Evolutionary conservation across 352 stramenopile genomes (phyloP).

Genomic region (Pythium myriotylum): DNA sequence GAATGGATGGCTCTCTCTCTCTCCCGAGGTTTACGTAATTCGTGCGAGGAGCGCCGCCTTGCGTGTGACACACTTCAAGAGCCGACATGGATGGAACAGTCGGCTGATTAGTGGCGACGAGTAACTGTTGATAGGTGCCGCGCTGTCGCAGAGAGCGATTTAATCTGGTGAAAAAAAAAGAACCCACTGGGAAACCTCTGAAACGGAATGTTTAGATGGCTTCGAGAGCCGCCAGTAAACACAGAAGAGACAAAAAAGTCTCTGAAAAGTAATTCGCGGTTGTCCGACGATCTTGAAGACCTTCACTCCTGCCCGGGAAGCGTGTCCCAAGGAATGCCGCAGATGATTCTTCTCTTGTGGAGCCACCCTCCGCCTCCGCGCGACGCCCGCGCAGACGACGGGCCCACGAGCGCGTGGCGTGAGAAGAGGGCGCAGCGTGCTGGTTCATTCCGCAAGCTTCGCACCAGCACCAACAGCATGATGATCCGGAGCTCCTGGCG

Average conservation of each 20-base stretch:
- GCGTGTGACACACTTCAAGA: too few relatives aligned
- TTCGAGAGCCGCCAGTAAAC: background rate
- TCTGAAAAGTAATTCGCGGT: background rate
- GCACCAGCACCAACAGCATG: background rate
- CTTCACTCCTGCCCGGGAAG: background rate
- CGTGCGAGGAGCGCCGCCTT: too few relatives aligned
- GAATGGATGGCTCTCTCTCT: background rate
- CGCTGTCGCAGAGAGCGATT: constrained; percentile 1
- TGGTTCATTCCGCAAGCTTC: too few relatives aligned
- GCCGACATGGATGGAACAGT: background rate
- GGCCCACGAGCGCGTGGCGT: too few relatives aligned
- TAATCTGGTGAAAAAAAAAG: background rate
- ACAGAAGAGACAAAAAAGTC: background rate
- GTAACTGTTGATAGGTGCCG: background rate
- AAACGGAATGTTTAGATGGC: background rate
- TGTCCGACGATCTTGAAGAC: background rate
- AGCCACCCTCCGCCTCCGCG: too few relatives aligned
- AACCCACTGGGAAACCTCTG: background rate
- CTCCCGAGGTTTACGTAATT: background rate
- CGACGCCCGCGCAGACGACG: too few relatives aligned
- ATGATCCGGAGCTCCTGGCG: constrained; percentile 1
- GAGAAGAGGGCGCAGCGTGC: too few relatives aligned
- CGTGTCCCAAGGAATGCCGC: background rate
- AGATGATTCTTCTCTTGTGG: background rate
- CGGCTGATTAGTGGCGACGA: background rate